These are phyloP conservation scores for Polychytrium aggregatum DNA, from an alignment of 192 early-diverging fungal species.

Conservation along the genomic window DNA sequence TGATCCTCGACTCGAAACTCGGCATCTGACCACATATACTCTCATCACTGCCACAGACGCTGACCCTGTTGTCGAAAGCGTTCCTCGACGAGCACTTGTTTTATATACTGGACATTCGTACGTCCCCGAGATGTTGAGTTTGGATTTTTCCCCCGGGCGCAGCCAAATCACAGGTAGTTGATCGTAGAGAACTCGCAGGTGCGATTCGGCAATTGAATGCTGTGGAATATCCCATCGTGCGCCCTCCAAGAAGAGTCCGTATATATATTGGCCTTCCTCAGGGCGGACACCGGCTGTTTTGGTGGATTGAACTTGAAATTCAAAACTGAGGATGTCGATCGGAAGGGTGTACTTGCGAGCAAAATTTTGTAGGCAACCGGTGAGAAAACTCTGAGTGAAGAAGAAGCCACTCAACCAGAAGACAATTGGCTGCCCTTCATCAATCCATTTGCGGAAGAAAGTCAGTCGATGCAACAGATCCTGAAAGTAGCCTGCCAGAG, in stretches of 20 bases:
- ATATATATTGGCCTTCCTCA: slow-evolving; percentile 52
- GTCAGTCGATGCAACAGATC: slow-evolving; percentile 36
- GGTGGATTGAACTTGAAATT: slow-evolving; percentile 38
- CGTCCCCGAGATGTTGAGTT: slow-evolving; percentile 22
- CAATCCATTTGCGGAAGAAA: slow-evolving; percentile 46
- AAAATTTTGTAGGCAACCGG: slow-evolving; percentile 45
- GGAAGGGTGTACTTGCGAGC: slow-evolving; percentile 51
- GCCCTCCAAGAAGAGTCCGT: slow-evolving; percentile 47
- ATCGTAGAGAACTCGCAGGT: slow-evolving; percentile 41
- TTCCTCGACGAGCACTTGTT: slow-evolving; percentile 40
- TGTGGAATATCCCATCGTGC: slow-evolving; percentile 45
- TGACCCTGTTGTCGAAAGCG: slow-evolving; percentile 51
- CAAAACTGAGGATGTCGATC: slow-evolving; percentile 43
- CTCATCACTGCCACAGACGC: neutral
- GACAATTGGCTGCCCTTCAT: slow-evolving; percentile 46
- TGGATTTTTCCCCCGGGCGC: slow-evolving; percentile 35
- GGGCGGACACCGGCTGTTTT: slow-evolving; percentile 42
- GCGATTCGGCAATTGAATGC: slow-evolving; percentile 42
- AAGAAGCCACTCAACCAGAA: slow-evolving; percentile 58
- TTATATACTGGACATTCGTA: slow-evolving; percentile 57
- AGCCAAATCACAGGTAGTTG: slow-evolving; percentile 48
- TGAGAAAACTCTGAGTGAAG: slow-evolving; percentile 51
- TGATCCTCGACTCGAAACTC: neutral
- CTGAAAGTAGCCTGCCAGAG: slow-evolving; percentile 36
- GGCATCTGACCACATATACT: neutral